Base-by-base conservation (phyloP, 768 basidiomycete genomes). In the Lentinula aciculospora region DNA sequence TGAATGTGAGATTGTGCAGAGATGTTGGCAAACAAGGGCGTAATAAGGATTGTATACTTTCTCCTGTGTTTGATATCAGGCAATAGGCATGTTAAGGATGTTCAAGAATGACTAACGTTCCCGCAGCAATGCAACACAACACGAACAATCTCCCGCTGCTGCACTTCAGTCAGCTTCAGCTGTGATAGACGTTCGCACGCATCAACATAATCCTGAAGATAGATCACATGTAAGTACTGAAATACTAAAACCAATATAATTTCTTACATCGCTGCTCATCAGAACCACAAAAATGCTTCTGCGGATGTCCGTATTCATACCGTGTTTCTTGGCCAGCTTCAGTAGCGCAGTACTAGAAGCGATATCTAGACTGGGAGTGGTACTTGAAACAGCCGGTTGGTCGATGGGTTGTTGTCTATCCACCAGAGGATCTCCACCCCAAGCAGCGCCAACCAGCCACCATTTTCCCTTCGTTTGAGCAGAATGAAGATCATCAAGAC, bases 391-490 rank as follows among this genome's bases (percentile, higher is more conserved):
- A 44, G 64, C 48, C 3, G 66, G 59, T 21, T 68, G 45, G 7
- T 8, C 64, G 40, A 68, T 64, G 28, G 71, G 69, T 3, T 71
- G 77, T 58, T 81, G 81, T 44, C 78, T 81, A 57, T 98, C 95
- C 19, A 86, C 77, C 3, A 98, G 80, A 7, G 97, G 95, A 65
- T 98, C 86, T 2, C 95, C 95, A 31, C 81, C 81, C 96, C 96
- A 99, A 0, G 92, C 96, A 1, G 96, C 93, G 17, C 96, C 97
- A 34, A 98, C 92, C 2, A 98, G 79, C 96, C 97, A 98, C 97
- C 97, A 98, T 74, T 97, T 97, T 4, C 95, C 97, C 67, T 86
- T 90, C 10, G 80, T 89, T 57, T 92, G 85, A 1, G 93, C 86
- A 0, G 85, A 82, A 59, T 83, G 90, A 4, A 98, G 79, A 71